Conservation (phyloP, 176 grass and related monocot genomes). For the Oryza rufipogon region DNA sequence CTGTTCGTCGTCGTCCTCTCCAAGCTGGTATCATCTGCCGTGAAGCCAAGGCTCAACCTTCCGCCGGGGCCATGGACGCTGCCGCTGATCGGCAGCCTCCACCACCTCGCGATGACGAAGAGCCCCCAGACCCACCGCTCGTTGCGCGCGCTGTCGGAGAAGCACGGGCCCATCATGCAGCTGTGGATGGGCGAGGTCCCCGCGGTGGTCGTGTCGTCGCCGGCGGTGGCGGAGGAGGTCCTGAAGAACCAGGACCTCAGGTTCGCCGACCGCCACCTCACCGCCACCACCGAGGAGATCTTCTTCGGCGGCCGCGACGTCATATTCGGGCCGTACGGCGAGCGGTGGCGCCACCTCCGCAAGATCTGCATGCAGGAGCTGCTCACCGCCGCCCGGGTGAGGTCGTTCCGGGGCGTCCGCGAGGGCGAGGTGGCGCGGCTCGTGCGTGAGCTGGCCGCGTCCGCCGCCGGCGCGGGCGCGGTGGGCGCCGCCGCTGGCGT, state of each 20-base stretch:
- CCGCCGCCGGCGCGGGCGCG: not conserved
- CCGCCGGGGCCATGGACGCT: constrained; percentile 27
- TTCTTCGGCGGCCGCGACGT: not conserved
- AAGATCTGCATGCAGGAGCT: constrained; percentile 35
- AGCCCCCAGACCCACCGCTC: not conserved
- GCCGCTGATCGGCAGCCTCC: constrained; percentile 30
- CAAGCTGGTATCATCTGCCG: not conserved
- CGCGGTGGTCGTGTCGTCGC: not conserved
- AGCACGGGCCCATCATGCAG: constrained; percentile 28
- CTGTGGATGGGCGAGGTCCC: constrained; percentile 31
- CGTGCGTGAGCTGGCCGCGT: not conserved
- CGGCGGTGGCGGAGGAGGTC: constrained; percentile 4
- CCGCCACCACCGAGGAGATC: not conserved
- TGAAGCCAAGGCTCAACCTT: not conserved
- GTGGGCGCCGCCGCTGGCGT: not conserved
- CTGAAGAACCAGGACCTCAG: not conserved
- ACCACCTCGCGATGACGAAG: not conserved
- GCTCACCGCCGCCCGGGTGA: constrained; percentile 19
- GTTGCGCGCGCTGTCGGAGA: not conserved
- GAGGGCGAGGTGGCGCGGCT: constrained; percentile 27
- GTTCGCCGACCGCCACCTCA: not conserved
- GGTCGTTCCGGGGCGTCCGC: not conserved
- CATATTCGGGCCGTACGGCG: constrained; percentile 19
- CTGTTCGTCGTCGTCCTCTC: not conserved
- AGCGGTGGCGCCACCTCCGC: constrained; percentile 41